Base-by-base conservation (phyloP, 192 early-diverging fungal species). In the Pecoramyces ruminantium region DNA sequence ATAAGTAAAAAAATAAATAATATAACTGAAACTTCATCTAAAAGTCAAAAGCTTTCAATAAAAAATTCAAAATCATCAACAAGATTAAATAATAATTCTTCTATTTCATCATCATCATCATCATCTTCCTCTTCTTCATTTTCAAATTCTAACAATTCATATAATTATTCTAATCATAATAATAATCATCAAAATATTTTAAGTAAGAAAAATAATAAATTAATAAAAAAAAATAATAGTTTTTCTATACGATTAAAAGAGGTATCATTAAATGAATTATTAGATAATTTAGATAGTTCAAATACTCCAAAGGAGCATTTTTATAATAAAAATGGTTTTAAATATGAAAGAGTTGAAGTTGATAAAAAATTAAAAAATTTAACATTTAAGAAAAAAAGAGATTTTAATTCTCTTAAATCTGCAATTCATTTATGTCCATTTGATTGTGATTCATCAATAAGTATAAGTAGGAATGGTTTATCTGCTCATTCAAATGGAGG, bases 401-500 rank as follows among this genome's bases (percentile, higher is more conserved):
- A 67, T 25, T n/a, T n/a, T 78, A 84, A 85, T 39, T 82, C 83
- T 14, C 77, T 83, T 17, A 78, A 84, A 25, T 81, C 83, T 30
- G 85, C 88, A 18, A 84, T 90, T 13, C 83, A 84, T 13, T 83
- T 92, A 1, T 86, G 87, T 78, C 84, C 85, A 29, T 85, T 88
- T 21, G 92, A 92, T 78, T 89, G 88, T 79, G 91, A 90, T 78
- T 87, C 89, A 0, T 89, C 88, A 58, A 86, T 91, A 30, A 84
- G 83, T 16, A 86, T 92, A 30, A 85, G 86, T 40, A 86, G 85
- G n/a, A 88, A 92, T 42, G 87, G 90, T 28, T 81, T 84, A 79
- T 88, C 89, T 0, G 86, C 88, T 14, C 89, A 90, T 29, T 90
- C 89, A 0, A 88, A 90, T 67, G 86, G 85, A 79, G 92, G 92